Conservation (phyloP, 2,329 filamentous ascomycete species). For the Emericellopsis atlantica region DNA sequence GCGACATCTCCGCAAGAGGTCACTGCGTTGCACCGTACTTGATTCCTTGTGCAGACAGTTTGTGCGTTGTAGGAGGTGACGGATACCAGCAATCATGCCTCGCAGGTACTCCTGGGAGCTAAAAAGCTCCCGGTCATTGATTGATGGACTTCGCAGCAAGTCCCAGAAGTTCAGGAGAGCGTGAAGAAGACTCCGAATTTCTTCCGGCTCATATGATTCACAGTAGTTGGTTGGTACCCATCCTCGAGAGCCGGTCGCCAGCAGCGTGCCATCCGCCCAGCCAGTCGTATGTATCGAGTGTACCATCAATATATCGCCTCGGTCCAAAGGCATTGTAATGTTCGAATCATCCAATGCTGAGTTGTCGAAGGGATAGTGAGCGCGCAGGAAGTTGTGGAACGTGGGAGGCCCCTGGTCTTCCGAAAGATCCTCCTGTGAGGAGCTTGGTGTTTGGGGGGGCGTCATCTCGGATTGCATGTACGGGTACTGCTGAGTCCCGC, state of each 20-base stretch:
- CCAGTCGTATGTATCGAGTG: conserved; percentile 97
- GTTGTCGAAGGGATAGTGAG: conserved; percentile 86
- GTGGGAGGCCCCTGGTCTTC: conserved; percentile 41
- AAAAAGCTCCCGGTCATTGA: conserved; percentile 67
- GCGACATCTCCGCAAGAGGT: conserved; percentile 64
- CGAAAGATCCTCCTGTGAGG: conserved; percentile 46
- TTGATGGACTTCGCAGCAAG: conserved; percentile 63
- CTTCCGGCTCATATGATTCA: conserved; percentile 81
- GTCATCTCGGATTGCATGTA: conserved; percentile 53
- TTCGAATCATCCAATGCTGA: conserved; percentile 68
- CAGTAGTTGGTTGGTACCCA: conserved; percentile 99
- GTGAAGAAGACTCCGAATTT: conserved; percentile 74
- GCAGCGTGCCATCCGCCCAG: conserved; percentile 90
- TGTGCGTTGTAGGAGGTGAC: conserved; percentile 82
- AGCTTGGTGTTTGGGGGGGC: conserved; percentile 63
- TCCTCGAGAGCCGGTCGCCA: conserved; percentile 75
- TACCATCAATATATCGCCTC: conserved; percentile 85
- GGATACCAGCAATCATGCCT: conserved; percentile 84
- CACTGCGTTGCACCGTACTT: conserved; percentile 58
- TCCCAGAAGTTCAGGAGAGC: conserved; percentile 91
- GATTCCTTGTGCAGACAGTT: conserved; percentile 80
- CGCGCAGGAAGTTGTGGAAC: conserved; percentile 90
- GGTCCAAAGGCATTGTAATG: conserved; percentile 76
- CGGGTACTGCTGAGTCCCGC: conserved; percentile 21
- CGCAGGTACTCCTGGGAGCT: conserved; percentile 89